These are phyloP conservation scores for Colletotrichum sp. DNA, from an alignment of 2,329 filamentous ascomycete genomes.

Conservation along the genomic window DNA sequence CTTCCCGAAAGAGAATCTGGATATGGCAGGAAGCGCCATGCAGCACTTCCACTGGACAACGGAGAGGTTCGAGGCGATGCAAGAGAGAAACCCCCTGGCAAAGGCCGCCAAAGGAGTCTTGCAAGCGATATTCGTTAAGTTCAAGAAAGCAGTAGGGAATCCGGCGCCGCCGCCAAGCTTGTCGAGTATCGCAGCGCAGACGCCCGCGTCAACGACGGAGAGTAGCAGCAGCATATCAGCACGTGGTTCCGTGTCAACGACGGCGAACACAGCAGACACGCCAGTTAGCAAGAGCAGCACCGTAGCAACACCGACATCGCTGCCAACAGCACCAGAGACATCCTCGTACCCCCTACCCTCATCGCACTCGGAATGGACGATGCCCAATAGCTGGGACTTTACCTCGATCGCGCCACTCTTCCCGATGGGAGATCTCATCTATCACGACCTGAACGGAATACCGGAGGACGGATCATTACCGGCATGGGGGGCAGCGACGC, in stretches of 20 bases:
- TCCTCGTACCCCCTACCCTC: constrained; percentile 16
- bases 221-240: constrained; percentile 18
- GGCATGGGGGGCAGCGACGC: constrained; percentile 21
- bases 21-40: constrained; percentile 49
- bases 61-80: constrained; percentile 63
- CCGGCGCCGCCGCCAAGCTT: constrained; percentile 20
- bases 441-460: constrained; percentile 58
- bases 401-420: constrained; percentile 59
- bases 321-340: constrained; percentile 29
- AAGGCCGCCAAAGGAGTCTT: constrained; percentile 60
- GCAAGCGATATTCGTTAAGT: constrained; percentile 57
- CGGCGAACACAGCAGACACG: constrained; percentile 14
- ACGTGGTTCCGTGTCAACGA: constrained; percentile 16
- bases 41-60: constrained; percentile 66
- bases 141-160: constrained; percentile 54
- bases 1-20: constrained; percentile 60
- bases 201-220: constrained; percentile 20
- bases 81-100: constrained; percentile 57
- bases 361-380: constrained; percentile 34
- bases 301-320: constrained; percentile 16
- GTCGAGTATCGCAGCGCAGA: constrained; percentile 11
- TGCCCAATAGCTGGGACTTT: constrained; percentile 54
- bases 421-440: constrained; percentile 61
- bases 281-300: constrained; percentile 22
- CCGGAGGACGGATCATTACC: constrained; percentile 31